Evolutionary conservation across 139 green algal genomes (phyloP), one percentile per base, ranked within the genome.

Genomic region (Coccomyxa sp.): DNA sequence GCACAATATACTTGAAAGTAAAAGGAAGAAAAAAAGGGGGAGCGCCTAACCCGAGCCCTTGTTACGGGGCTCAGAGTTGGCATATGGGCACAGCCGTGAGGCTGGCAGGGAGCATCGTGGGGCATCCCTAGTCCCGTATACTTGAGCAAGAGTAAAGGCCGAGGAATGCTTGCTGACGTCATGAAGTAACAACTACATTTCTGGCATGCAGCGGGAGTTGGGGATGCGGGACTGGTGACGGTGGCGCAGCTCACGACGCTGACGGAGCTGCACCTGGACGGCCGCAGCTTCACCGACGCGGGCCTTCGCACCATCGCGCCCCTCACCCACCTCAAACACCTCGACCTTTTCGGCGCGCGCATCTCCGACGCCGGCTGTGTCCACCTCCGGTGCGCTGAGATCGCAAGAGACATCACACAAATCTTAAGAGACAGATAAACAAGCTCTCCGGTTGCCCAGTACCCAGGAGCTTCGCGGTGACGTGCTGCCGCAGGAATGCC

Each of bases 321-420:
- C 58, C 85, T 93, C 23, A 79, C 76, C 23, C 38, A 66, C n/a
- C 85, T 93, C 7, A 80, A 88, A n/a, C 38, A n/a, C 67, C 84
- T 93, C 59, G 89, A 93, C 84, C 58, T 93, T 51, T 93, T 93
- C 82, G 86, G 80, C 23, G 86, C 89, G 18, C 67, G 79, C 23
- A 67, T 93, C 25, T 84, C 82, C 30, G 88, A 93, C 68, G 58
- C 63, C 25, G 86, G 82, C 77, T 93, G 89, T 60, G 77, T 45
- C 12, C 71, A 79, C 23, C 27, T 91, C 75, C 86, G 87, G 87
- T 88, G 60, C 23, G 67, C 1, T 45, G 71, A 23, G 27, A 71
- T 71, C 16, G 16, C 63, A 15, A 27, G 63, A 27, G 17, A 15
- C 17, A 17, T 71, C 17, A 17, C 63, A 71, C 17, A 15, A 17